Evolutionary conservation across 495 filamentous ascomycete genomes (phyloP), one percentile per base, ranked within the genome.

Genomic region (Penicillium subrubescens): DNA sequence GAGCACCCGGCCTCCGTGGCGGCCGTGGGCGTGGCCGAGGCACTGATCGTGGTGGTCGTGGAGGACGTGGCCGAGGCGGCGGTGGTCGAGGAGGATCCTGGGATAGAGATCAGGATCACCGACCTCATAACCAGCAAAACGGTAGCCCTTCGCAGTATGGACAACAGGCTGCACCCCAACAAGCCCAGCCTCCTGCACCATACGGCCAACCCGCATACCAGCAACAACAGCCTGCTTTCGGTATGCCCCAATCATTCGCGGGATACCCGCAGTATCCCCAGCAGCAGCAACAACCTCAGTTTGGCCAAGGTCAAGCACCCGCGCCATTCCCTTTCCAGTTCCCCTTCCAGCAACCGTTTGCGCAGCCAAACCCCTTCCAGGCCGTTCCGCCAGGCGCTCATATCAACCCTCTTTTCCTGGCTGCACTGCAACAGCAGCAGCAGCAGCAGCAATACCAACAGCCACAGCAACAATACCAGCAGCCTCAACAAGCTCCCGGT

Each of bases 381-480:
- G 62, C 73, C 33, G 60, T 76, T 8, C 78, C 80, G 1, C 69
- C 77, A n/a, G 87, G 84, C 35, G 80, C 85, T 2, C 87, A 88
- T 57, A 82, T 92, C 65, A 91, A 89, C 59, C 89, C 89, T 7
- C 81, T 86, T 1, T 89, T 92, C 76, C 81, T 91, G 64, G 79
- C 79, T 64, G 73, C 74, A 29, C 58, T 82, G 59, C 79, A 81
- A 57, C 79, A 81, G 55, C 77, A 79, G 43, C 78, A 82, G 60
- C 68, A 67, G 17, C 73, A 79, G 55, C 81, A 78, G 57, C 73
- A 77, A 57, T 50, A 50, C 23, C 73, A 75, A 56, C 73, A 73
- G 55, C 72, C 69, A 39, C 73, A 74, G 17, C 74, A 74, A 27
- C 71, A 75, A 19, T 34, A 57, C 7, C 73, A 72, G 21, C 77